Evolutionary conservation across 441 rosid species (phyloP).

Genomic region (Isatis lusitanica): DNA sequence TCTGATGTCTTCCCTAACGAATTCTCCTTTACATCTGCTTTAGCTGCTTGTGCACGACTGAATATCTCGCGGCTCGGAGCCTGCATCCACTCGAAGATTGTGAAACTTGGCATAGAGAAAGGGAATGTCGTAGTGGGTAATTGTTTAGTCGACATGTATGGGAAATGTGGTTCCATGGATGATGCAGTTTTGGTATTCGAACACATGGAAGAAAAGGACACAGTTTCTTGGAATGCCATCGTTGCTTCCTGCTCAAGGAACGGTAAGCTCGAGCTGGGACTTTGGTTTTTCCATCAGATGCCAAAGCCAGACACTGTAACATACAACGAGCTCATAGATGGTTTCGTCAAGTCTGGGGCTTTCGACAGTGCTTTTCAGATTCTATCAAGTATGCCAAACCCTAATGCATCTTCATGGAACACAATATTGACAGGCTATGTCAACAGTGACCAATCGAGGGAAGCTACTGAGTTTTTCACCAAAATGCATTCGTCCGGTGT

Average conservation of each 20-base stretch:
- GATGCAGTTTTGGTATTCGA: slow-evolving; percentile 57
- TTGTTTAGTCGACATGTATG: slow-evolving; percentile 83
- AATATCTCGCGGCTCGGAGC: slow-evolving; percentile 41
- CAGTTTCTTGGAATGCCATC: slow-evolving; percentile 78
- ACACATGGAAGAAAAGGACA: slow-evolving; percentile 53
- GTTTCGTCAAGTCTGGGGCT: slow-evolving; percentile 60
- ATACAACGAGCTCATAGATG: slow-evolving; percentile 68
- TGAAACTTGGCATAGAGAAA: slow-evolving; percentile 52
- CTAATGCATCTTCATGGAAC: slow-evolving; percentile 83
- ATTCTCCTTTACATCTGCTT: slow-evolving; percentile 61
- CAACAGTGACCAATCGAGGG: slow-evolving; percentile 46
- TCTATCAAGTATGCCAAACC: slow-evolving; percentile 51
- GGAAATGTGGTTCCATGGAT: slow-evolving; percentile 60
- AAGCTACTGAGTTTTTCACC: slow-evolving; percentile 54
- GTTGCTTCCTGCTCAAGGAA: slow-evolving; percentile 75
- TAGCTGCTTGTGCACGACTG: slow-evolving; percentile 63
- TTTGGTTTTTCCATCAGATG: slow-evolving; percentile 51
- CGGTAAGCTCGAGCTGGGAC: slow-evolving; percentile 51
- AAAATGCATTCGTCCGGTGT: slow-evolving; percentile 54
- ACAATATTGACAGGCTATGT: slow-evolving; percentile 72
- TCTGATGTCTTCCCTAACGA: slow-evolving; percentile 50
- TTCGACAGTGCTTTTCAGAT: slow-evolving; percentile 48
- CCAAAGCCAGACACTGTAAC: slow-evolving; percentile 74
- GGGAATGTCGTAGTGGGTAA: slow-evolving; percentile 52
- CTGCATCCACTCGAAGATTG: slow-evolving; percentile 59